Percentiles rank a stretch among this genome's conserved stretches.
Conservation (phyloP, 768 basidiomycete species). For the Tricholoma hemisulphureum region DNA sequence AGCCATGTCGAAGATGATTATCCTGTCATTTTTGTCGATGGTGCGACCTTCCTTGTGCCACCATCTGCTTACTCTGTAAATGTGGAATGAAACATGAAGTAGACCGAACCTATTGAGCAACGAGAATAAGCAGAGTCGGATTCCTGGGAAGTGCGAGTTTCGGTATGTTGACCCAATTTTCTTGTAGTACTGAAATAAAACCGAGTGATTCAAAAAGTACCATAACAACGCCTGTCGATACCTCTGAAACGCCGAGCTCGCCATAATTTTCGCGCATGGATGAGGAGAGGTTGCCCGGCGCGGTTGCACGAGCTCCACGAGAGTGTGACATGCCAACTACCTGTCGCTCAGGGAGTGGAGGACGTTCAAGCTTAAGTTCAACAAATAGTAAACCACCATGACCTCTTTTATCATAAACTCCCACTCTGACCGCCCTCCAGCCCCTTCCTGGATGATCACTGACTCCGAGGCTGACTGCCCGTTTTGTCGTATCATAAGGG, state of each 20-base stretch:
- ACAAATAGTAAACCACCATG: constrained; percentile 36
- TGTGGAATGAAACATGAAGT: background rate
- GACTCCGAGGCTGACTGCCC: constrained; percentile 44
- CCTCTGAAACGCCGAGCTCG: constrained; percentile 56
- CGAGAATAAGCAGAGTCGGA: constrained; percentile 51
- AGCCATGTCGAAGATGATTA: constrained; percentile 60
- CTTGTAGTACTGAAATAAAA: constrained; percentile 49
- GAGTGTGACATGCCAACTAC: constrained; percentile 17
- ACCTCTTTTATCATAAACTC: constrained; percentile 73
- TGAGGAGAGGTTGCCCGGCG: constrained; percentile 32
- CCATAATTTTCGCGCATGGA: constrained; percentile 43
- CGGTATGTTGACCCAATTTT: constrained; percentile 68
- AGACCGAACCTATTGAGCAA: constrained; percentile 49
- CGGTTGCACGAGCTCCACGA: constrained; percentile 32
- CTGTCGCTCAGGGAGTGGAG: background rate
- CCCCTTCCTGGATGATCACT: constrained; percentile 44
- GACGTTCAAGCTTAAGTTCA: background rate
- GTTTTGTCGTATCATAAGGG: constrained; percentile 65
- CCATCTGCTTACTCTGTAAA: constrained; percentile 26
- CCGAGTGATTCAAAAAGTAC: background rate
- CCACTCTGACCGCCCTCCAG: constrained; percentile 47
- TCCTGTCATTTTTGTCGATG: constrained; percentile 15
- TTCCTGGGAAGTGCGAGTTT: constrained; percentile 70
- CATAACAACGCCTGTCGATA: constrained; percentile 23
- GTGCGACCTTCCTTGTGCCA: constrained; percentile 35